Conservation (phyloP, 2,329 filamentous ascomycete species). For the Stenocarpella maydis region DNA sequence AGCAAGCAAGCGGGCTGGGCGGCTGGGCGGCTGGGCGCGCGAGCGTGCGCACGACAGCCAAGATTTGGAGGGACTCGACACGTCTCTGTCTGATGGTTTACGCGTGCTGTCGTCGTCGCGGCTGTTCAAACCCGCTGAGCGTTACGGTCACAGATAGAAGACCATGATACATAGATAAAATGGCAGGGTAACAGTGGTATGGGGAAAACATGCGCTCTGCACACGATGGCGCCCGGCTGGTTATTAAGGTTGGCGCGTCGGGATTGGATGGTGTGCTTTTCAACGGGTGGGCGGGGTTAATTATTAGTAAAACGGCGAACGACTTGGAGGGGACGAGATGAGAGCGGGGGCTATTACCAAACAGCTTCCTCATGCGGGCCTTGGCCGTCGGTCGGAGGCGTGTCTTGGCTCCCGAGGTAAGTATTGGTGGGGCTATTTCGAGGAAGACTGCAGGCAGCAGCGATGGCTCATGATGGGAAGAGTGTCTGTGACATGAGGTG, state of each 20-base stretch:
- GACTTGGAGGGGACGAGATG: background rate
- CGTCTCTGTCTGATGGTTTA: background rate
- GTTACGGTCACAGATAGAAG: no score
- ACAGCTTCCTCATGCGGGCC: conserved; percentile 7
- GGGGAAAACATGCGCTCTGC: background rate
- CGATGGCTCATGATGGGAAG: no score
- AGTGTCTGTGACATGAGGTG: background rate
- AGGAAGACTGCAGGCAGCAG: conserved; percentile 5
- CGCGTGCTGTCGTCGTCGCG: no score
- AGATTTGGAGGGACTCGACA: no score
- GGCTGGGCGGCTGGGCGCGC: background rate
- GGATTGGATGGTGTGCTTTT: background rate
- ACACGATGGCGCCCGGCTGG: background rate
- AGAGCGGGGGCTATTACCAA: background rate
- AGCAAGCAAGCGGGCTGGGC: background rate
- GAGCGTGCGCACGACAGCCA: background rate
- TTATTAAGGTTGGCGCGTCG: background rate
- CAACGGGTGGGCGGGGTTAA: background rate
- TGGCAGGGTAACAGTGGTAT: background rate
- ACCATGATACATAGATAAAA: background rate
- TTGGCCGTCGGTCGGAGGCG: background rate
- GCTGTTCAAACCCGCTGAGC: no score
- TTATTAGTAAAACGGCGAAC: no score
- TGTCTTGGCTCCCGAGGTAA: background rate
- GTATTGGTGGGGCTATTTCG: no score